These are phyloP conservation scores for Cucurbitaria berberidis DNA, from an alignment of 2,329 filamentous ascomycete species.

Conservation along the genomic window DNA sequence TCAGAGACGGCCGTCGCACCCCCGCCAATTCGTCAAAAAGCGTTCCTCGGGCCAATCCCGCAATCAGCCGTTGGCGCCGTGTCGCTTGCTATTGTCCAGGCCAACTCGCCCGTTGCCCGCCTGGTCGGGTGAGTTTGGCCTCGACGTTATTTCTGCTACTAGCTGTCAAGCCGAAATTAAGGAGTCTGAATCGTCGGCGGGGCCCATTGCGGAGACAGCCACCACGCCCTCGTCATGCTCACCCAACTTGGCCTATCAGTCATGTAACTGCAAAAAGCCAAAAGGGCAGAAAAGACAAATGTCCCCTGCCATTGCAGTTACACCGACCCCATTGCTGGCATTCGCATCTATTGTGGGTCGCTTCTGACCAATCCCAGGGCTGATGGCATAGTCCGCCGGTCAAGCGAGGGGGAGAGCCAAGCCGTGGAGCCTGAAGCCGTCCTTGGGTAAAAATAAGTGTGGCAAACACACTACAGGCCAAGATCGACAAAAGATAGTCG, in stretches of 20 bases:
- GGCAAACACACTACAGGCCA: slow-evolving; percentile 30
- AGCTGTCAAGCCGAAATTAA: slow-evolving; percentile 47
- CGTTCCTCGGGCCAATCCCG: slow-evolving; percentile 37
- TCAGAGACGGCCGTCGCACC: slow-evolving; percentile 32
- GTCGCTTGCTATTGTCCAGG: slow-evolving; percentile 36
- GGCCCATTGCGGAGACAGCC: slow-evolving; percentile 32
- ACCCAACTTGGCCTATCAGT: slow-evolving; percentile 17
- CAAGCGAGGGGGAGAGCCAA: slow-evolving; percentile 21
- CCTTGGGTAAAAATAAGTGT: slow-evolving; percentile 44
- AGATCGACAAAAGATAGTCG: slow-evolving; percentile 25
- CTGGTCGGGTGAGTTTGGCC: slow-evolving; percentile 30
- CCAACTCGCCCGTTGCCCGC: slow-evolving; percentile 31
- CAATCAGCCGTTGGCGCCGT: slow-evolving; percentile 41
- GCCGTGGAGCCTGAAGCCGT: too few species aligned
- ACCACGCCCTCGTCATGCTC: slow-evolving; percentile 27
- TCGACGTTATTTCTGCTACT: slow-evolving; percentile 25
- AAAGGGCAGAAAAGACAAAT: slow-evolving; percentile 1
- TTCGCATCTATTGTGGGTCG: slow-evolving; percentile 12
- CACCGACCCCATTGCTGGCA: slow-evolving; percentile 10
- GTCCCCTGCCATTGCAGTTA: slow-evolving; percentile 7
- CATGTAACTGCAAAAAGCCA: slow-evolving; percentile 16
- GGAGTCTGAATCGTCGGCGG: slow-evolving; percentile 42
- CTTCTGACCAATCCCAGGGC: slow-evolving; percentile 18
- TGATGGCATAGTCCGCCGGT: slow-evolving; percentile 17
- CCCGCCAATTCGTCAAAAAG: slow-evolving; percentile 30